Evolutionary conservation across 129 eudicot species (phyloP).

Genomic region (Gnaphalium uliginosum): DNA sequence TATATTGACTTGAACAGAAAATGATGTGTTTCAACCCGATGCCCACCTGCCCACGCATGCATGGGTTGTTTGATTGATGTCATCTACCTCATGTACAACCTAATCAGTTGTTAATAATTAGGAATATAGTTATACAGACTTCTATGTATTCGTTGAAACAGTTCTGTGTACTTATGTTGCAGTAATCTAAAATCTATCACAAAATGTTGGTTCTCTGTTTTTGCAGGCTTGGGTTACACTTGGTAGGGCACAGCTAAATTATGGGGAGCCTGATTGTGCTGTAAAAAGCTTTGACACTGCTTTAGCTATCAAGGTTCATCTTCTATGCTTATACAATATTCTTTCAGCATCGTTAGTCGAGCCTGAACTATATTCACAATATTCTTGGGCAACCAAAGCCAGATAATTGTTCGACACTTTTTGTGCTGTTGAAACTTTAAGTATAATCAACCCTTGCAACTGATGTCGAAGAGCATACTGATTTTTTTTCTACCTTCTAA

Average conservation of each 20-base stretch:
- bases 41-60: no score
- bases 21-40: no score
- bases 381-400: no score
- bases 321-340: background rate
- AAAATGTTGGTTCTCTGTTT: background rate
- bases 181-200: background rate
- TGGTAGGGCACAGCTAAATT: constrained; percentile 90
- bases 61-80: no score
- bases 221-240: constrained; percentile 90
- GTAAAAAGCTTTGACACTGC: constrained; percentile 81
- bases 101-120: background rate
- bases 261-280: constrained; percentile 91
- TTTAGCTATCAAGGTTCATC: constrained; percentile 64
- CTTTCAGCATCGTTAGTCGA: background rate
- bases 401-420: no score
- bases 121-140: background rate
- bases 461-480: no score
- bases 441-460: no score
- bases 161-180: background rate
- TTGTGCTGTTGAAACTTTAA: no score
- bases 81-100: background rate
- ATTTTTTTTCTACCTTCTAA: no score
- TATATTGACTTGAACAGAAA: no score
- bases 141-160: background rate
- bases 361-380: background rate